phyloP scores from a whole-genome alignment of 2,329 filamentous ascomycete species.

The Thelonectria olida region DNA sequence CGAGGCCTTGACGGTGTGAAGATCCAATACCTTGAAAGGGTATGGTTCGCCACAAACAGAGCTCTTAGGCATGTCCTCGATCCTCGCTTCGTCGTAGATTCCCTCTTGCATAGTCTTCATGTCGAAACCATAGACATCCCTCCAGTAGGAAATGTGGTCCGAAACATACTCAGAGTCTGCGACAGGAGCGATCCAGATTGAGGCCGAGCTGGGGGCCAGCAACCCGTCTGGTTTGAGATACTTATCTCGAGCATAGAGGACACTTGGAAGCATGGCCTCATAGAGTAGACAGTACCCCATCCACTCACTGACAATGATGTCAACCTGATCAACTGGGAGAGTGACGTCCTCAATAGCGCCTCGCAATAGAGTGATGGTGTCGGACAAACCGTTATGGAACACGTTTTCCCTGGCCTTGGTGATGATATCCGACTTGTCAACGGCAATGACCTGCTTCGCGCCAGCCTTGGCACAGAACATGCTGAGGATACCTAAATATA shows the following conservation, averaged over 20 bases:
- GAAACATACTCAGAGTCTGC: slow-evolving; percentile 80
- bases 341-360: slow-evolving; percentile 90
- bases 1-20: slow-evolving; percentile 75
- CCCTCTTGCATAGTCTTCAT: slow-evolving; percentile 90
- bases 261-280: slow-evolving; percentile 94
- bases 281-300: slow-evolving; percentile 96
- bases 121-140: slow-evolving; percentile 92
- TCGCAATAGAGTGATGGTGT: slow-evolving; percentile 79
- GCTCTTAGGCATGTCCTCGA: slow-evolving; percentile 73
- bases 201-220: slow-evolving; percentile 87
- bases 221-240: slow-evolving; percentile 84
- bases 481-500: slow-evolving; percentile 75
- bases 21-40: slow-evolving; percentile 78
- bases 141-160: slow-evolving; percentile 86
- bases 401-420: slow-evolving; percentile 86
- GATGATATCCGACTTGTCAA: slow-evolving; percentile 93
- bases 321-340: slow-evolving; percentile 81
- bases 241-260: slow-evolving; percentile 86
- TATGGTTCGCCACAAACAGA: slow-evolving; percentile 67
- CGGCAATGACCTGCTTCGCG: slow-evolving; percentile 85
- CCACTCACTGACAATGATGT: slow-evolving; percentile 97
- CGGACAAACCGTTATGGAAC: slow-evolving; percentile 78
- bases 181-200: slow-evolving; percentile 83
- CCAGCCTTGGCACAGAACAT: slow-evolving; percentile 96
- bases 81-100: slow-evolving; percentile 83